Evolutionary conservation across 2,329 filamentous ascomycete species (phyloP), one percentile per base, ranked within the genome.

Genomic region (Capronia coronata): DNA sequence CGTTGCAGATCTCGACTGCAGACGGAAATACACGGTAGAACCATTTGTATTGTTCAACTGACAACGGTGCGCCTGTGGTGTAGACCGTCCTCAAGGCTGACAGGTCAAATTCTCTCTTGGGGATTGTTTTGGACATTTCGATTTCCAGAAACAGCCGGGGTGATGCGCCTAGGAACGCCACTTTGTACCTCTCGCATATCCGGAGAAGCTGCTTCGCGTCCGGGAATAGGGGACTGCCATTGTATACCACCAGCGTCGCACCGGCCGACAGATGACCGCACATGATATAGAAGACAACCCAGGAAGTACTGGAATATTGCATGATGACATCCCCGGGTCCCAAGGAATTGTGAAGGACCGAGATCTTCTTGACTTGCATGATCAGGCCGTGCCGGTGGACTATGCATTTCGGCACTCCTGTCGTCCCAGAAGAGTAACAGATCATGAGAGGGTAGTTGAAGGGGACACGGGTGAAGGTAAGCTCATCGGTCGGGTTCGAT

Each of bases 201-300:
- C 63, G 59, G 0, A 69, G 60, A 35, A 71, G 63, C 18, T 59
- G 60, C 25, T 60, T 62, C 1, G 64, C 60, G 44, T 63, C 59
- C 2, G 70, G 70, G 57, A 64, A 71, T 41, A 70, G 59, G 0
- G 69, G 68, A 1, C 64, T 67, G 13, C 70, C 70, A 46, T 71
- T 68, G 58, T 72, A 73, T 39, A 68, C 60, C 50, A 72, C 64
- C 4, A 68, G 61, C 16, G 65, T 67, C 8, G 67, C 64, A 14
- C 69, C 69, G 16, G 63, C 63, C 10, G 66, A 62, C 14, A 70
- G 61, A 52, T 70, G 64, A 30, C 67, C 67, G 44, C 67, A 63
- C 67, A 70, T 69, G 43, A 69, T 64, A 55, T 70, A 68, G 59
- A 66, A 71, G 16, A 73, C 62, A 0, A 72, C 67, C 71, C 71